These are phyloP conservation scores for Puccinia novopanici DNA, from an alignment of 1,284 basidiomycete genomes.

Conservation along the genomic window DNA sequence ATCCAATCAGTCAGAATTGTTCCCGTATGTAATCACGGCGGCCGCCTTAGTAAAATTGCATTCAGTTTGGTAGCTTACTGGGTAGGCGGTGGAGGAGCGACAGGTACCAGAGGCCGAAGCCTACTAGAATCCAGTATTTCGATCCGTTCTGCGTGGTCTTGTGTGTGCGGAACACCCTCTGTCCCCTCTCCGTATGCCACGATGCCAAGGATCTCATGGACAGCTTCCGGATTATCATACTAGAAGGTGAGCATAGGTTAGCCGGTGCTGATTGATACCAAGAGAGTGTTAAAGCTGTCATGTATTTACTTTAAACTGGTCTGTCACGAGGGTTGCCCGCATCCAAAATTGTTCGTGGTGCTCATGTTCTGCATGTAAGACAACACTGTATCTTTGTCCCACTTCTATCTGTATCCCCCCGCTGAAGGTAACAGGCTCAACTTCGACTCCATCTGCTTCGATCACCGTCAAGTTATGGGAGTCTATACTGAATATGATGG, in stretches of 20 bases:
- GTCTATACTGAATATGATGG: conserved; percentile 55
- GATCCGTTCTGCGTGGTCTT: not conserved
- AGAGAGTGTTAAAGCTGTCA: not conserved
- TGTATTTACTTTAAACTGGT: conserved; percentile 42
- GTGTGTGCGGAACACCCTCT: conserved; percentile 22
- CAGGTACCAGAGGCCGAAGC: conserved; percentile 36
- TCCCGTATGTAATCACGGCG: not conserved
- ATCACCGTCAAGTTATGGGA: conserved; percentile 56
- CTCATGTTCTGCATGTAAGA: conserved; percentile 55
- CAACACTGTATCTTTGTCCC: conserved; percentile 55
- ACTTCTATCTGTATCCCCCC: conserved; percentile 53
- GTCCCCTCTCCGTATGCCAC: conserved; percentile 34
- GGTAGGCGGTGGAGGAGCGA: conserved; percentile 33
- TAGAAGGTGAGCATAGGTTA: not conserved
- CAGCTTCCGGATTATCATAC: conserved; percentile 41
- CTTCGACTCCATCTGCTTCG: conserved; percentile 55
- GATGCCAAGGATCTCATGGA: conserved; percentile 39
- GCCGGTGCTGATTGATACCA: not conserved
- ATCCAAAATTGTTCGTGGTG: conserved; percentile 56
- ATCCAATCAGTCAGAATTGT: not conserved
- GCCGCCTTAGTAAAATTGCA: not conserved
- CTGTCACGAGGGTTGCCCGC: conserved; percentile 52
- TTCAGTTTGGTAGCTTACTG: conserved; percentile 22
- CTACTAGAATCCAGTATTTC: conserved; percentile 18
- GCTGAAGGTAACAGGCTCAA: conserved; percentile 53